These are phyloP conservation scores for Phytophthora lateralis DNA, from an alignment of 352 stramenopile genomes.

Conservation along the genomic window DNA sequence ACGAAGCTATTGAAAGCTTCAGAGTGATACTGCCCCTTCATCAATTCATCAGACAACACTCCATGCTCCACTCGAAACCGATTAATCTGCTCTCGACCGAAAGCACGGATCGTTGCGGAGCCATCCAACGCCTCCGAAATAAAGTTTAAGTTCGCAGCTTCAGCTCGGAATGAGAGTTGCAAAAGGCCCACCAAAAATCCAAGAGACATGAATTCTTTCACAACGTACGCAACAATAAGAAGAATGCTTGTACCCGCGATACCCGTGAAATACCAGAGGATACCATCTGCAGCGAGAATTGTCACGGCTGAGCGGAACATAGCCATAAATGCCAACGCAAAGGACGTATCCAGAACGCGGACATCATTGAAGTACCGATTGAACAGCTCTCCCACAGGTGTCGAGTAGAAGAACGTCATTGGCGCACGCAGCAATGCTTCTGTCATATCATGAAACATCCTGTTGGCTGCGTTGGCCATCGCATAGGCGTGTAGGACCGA, in stretches of 20 bases:
- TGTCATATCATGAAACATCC: slow-evolving; percentile 55
- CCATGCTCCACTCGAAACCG: slow-evolving; percentile 40
- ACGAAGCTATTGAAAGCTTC: slow-evolving; percentile 42
- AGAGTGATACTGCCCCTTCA: slow-evolving; percentile 31
- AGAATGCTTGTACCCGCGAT: slow-evolving; percentile 34
- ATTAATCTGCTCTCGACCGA: slow-evolving; percentile 36
- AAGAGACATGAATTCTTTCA: slow-evolving; percentile 42
- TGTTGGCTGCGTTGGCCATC: slow-evolving; percentile 39
- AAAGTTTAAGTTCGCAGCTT: slow-evolving; percentile 47
- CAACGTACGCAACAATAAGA: slow-evolving; percentile 43
- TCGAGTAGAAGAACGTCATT: slow-evolving; percentile 53
- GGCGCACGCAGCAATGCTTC: slow-evolving; percentile 42
- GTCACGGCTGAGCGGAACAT: slow-evolving; percentile 40
- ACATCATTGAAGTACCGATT: slow-evolving; percentile 55
- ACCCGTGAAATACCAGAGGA: slow-evolving; percentile 46
- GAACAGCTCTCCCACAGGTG: slow-evolving; percentile 51
- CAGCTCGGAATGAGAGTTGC: slow-evolving; percentile 40
- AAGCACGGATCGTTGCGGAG: slow-evolving; percentile 40
- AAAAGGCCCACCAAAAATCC: slow-evolving; percentile 38
- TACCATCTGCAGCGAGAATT: slow-evolving; percentile 33
- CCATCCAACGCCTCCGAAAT: slow-evolving; percentile 50
- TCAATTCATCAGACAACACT: slow-evolving; percentile 39
- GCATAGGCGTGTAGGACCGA: slow-evolving; percentile 42
- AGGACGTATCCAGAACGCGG: slow-evolving; percentile 32
- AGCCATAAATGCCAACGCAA: slow-evolving; percentile 35